Conservation (phyloP, 108 stramenopile genomes). For the Skeletonema tropicum region DNA sequence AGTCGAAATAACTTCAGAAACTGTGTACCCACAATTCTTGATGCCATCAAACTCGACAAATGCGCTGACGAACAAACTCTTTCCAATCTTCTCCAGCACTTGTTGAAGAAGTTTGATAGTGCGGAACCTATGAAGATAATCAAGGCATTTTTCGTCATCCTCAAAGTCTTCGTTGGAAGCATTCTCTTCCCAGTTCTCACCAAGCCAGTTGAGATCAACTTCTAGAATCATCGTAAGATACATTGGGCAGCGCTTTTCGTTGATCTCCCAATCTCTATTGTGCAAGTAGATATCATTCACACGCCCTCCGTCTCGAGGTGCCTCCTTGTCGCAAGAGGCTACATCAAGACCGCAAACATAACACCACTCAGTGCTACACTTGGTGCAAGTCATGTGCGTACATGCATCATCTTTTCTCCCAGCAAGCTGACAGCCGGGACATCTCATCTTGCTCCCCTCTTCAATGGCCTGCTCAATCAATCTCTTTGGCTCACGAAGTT, state of each 20-base stretch:
- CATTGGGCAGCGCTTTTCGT: constrained; percentile 12
- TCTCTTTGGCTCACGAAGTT: constrained; percentile 9
- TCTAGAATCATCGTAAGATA: constrained; percentile 11
- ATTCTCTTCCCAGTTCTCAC: constrained; percentile 15
- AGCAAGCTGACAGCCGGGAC: constrained; percentile 7
- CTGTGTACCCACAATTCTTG: constrained; percentile 7
- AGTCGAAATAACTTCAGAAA: constrained; percentile 1
- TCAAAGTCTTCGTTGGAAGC: constrained; percentile 10
- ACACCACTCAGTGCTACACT: constrained; percentile 12
- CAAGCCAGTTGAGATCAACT: constrained; percentile 7
- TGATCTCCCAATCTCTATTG: constrained; percentile 8
- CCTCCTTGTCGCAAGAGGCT: not conserved
- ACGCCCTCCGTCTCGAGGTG: not conserved
- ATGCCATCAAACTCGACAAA: constrained; percentile 7
- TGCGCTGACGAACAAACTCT: not conserved
- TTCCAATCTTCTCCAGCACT: not conserved
- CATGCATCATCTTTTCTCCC: constrained; percentile 9
- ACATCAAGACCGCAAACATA: constrained; percentile 10
- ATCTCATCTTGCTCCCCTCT: constrained; percentile 11
- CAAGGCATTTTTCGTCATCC: constrained; percentile 12
- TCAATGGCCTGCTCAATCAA: constrained; percentile 11
- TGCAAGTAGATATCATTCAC: constrained; percentile 10
- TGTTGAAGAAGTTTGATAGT: constrained; percentile 3
- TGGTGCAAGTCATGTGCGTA: constrained; percentile 13
- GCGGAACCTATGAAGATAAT: constrained; percentile 8